Conservation (phyloP, 441 rosid genomes). For the Monsonia emarginata region DNA sequence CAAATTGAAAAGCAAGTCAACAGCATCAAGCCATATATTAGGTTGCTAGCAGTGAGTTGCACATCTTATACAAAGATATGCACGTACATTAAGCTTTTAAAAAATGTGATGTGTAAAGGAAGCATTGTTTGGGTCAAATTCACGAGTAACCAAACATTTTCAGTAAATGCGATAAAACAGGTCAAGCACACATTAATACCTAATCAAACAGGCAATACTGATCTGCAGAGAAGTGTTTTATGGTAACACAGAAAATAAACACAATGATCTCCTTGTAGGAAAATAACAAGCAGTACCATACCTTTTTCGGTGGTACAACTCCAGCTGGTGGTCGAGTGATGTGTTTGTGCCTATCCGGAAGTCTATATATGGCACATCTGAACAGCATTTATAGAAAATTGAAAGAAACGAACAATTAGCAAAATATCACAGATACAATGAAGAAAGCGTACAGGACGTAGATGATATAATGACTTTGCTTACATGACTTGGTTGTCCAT, state of each 20-base stretch:
- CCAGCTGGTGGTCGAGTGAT: constrained; percentile 50
- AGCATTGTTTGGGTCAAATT: neutral
- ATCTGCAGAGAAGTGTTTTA: neutral
- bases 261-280: neutral
- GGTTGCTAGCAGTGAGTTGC: neutral
- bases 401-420: neutral
- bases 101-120: neutral
- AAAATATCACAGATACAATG: neutral
- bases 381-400: neutral
- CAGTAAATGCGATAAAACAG: neutral
- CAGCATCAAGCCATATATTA: neutral
- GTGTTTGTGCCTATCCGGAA: constrained; percentile 62
- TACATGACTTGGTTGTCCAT: constrained; percentile 77
- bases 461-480: constrained; percentile 19
- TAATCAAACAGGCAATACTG: neutral
- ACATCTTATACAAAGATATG: neutral
- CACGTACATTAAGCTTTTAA: no score
- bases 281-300: constrained; percentile 15
- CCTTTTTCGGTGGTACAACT: constrained; percentile 65
- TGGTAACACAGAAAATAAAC: neutral
- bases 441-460: neutral
- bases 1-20: neutral
- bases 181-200: neutral
- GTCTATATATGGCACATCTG: constrained; percentile 72
- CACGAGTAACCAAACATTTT: neutral